Conservation (phyloP, 2,329 filamentous ascomycete genomes). For the Cladophialophora yegresii region DNA sequence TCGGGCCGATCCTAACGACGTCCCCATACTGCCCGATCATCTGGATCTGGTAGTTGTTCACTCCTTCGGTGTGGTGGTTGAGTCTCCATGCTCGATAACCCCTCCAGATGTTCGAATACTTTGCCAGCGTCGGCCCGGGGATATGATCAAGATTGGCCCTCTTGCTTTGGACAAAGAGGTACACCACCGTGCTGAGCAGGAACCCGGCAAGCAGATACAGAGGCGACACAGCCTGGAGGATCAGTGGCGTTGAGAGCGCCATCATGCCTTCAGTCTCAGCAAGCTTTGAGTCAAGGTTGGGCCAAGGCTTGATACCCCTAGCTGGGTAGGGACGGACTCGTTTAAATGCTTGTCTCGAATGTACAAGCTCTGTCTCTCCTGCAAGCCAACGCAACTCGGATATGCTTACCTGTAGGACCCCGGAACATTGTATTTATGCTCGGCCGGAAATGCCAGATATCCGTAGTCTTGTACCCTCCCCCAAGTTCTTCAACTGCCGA, state of each 20-base stretch:
- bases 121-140: slow-evolving; percentile 8
- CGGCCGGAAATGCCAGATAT: background rate
- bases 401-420: background rate
- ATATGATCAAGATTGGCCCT: slow-evolving; percentile 11
- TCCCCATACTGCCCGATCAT: slow-evolving; percentile 12
- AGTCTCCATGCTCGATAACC: slow-evolving; percentile 12
- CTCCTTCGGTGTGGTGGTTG: slow-evolving; percentile 14
- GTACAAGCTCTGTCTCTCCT: background rate
- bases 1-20: slow-evolving; percentile 12
- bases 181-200: background rate
- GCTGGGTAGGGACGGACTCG: background rate
- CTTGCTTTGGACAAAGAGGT: slow-evolving; percentile 9
- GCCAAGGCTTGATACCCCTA: slow-evolving; percentile 2
- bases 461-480: slow-evolving; percentile 1
- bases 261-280: background rate
- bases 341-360: slow-evolving; percentile 5
- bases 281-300: background rate
- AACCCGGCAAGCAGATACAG: background rate
- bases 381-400: background rate
- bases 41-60: slow-evolving; percentile 18
- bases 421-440: slow-evolving; percentile 16
- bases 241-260: slow-evolving; percentile 7
- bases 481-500: slow-evolving; percentile 13
- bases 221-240: slow-evolving; percentile 1
- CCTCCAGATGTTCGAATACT: slow-evolving; percentile 13